phyloP scores from a whole-genome alignment of 2,329 filamentous ascomycete species.

The Xylaria digitata region DNA sequence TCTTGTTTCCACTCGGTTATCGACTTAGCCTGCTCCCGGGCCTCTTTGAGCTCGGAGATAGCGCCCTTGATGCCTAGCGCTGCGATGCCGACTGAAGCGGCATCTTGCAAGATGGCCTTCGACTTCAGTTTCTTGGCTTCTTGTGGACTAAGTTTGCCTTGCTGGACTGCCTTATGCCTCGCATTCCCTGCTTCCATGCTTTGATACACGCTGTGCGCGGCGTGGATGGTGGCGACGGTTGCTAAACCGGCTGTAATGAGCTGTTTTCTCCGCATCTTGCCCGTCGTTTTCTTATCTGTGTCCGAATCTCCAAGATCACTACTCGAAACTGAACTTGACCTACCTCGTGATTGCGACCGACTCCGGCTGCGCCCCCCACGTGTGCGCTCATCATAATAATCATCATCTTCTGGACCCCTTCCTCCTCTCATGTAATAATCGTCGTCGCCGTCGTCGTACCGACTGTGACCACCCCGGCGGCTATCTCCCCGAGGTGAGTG shows the following conservation, averaged over 20 bases:
- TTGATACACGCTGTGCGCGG: constrained; percentile 67
- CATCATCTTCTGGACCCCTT: constrained; percentile 47
- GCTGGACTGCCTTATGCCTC: constrained; percentile 64
- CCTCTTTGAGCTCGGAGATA: constrained; percentile 67
- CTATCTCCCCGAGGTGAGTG: constrained; percentile 53
- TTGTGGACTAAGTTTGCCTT: constrained; percentile 62
- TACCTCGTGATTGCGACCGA: constrained; percentile 55
- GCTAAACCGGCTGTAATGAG: constrained; percentile 67
- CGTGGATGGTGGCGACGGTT: constrained; percentile 69
- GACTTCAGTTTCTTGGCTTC: constrained; percentile 68
- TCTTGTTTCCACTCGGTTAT: constrained; percentile 62
- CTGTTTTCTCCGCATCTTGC: constrained; percentile 73
- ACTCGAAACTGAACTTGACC: constrained; percentile 62
- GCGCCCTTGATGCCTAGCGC: constrained; percentile 69
- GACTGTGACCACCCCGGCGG: constrained; percentile 52
- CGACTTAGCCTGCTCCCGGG: constrained; percentile 61
- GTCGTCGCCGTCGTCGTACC: constrained; percentile 48
- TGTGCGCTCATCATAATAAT: constrained; percentile 59
- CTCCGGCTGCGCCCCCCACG: constrained; percentile 53
- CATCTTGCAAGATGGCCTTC: constrained; percentile 67
- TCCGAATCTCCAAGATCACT: constrained; percentile 69
- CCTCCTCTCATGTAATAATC: constrained; percentile 53
- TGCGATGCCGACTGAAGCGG: constrained; percentile 68
- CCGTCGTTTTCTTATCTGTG: constrained; percentile 64
- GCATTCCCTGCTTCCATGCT: constrained; percentile 68